Conservation (phyloP, 2,329 filamentous ascomycete genomes). For the Arthrocladium fulminans region DNA sequence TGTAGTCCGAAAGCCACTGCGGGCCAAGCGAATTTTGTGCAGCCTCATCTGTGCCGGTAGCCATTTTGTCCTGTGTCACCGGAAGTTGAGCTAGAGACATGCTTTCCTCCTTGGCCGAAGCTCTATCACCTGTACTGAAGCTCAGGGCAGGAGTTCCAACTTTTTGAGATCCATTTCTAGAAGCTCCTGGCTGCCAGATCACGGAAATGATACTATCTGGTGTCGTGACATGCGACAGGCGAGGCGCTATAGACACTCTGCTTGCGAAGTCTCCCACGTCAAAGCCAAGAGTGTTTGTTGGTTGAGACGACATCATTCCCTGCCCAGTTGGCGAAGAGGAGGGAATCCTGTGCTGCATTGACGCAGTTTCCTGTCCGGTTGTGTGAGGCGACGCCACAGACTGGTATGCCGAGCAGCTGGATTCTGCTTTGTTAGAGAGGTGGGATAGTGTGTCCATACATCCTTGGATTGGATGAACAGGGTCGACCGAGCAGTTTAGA, state of each 20-base stretch:
- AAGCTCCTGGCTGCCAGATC: not conserved
- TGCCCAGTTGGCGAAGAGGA: conserved; percentile 1
- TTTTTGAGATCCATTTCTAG: not conserved
- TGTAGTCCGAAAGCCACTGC: not conserved
- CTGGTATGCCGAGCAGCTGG: not conserved
- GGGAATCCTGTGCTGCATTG: not conserved
- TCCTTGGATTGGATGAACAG: not conserved
- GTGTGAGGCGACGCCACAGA: not conserved
- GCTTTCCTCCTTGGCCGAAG: not conserved
- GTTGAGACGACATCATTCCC: not conserved
- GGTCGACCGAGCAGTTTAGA: conserved; percentile 1
- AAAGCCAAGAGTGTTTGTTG: not conserved
- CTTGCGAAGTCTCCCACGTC: not conserved
- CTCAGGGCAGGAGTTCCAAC: not conserved
- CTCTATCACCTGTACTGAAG: not conserved
- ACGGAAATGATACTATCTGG: conserved; percentile 3
- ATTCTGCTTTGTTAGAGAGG: not conserved
- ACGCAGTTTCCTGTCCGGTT: not conserved
- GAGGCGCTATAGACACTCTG: not conserved
- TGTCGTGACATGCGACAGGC: conserved; percentile 2
- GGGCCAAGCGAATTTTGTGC: not conserved
- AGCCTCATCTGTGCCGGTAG: not conserved
- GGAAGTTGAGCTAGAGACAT: not conserved
- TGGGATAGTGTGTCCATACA: not conserved
- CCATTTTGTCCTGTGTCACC: not conserved